Evolutionary conservation across 1,139 yeast genomes (phyloP).

Genomic region (Geotrichum restrictum): DNA sequence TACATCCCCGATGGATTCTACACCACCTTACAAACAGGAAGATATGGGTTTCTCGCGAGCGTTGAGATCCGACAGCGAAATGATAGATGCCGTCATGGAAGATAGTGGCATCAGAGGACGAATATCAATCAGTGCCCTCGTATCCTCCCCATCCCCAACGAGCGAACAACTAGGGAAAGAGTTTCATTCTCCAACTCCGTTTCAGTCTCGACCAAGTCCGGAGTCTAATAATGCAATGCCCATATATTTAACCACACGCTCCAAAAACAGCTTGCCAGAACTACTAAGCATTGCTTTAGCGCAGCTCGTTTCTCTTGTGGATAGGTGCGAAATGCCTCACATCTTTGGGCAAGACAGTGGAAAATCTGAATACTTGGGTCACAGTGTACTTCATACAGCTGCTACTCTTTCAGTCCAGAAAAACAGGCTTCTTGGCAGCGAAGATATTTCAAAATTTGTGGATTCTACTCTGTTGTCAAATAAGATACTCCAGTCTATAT

Average conservation of each 20-base stretch:
- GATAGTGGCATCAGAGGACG: conserved; percentile 8
- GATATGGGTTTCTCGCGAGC: not conserved
- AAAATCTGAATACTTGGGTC: conserved; percentile 53
- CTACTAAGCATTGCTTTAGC: conserved; percentile 1
- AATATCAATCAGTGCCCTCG: conserved; percentile 20
- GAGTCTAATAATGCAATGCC: not conserved
- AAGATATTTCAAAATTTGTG: conserved; percentile 1
- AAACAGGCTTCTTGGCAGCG: not conserved
- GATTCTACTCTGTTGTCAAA: conserved; percentile 5
- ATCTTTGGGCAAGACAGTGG: conserved; percentile 3
- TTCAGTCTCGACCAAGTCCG: not conserved
- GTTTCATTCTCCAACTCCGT: not conserved
- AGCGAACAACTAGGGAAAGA: not conserved
- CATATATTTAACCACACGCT: not conserved
- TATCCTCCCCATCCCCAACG: conserved; percentile 8
- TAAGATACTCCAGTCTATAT: conserved; percentile 3
- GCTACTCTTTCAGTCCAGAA: conserved; percentile 54
- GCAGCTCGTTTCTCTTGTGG: conserved; percentile 6
- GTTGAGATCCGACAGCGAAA: conserved; percentile 11
- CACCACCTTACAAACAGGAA: not conserved
- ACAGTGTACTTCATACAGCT: conserved; percentile 49
- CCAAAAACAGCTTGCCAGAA: not conserved
- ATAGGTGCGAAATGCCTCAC: conserved; percentile 12
- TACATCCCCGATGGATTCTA: not conserved
- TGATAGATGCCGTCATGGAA: conserved; percentile 3